phyloP scores from a whole-genome alignment of 2,329 filamentous ascomycete genomes.

The Aureobasidium leucospermi region DNA sequence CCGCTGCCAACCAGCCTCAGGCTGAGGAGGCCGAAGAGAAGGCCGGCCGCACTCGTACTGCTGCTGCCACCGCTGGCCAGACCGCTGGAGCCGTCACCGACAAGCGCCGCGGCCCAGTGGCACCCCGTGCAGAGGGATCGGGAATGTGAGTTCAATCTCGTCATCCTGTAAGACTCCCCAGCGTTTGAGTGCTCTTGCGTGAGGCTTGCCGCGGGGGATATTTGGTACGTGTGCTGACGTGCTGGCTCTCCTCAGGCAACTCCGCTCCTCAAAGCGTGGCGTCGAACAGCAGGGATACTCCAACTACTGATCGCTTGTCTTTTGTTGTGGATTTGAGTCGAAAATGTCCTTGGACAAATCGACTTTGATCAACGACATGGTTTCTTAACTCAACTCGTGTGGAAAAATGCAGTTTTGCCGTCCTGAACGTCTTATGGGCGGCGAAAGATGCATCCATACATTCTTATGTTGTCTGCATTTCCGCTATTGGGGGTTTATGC shows the following conservation, averaged over 20 bases:
- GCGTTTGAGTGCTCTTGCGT: slow-evolving; percentile 69
- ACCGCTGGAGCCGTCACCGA: slow-evolving; percentile 49
- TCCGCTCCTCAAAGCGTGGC: slow-evolving; percentile 46
- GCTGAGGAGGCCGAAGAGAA: slow-evolving; percentile 71
- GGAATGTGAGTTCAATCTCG: slow-evolving; percentile 88
- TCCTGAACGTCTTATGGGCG: slow-evolving; percentile 32
- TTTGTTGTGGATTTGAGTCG: slow-evolving; percentile 1
- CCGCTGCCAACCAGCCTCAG: slow-evolving; percentile 57
- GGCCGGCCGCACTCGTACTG: slow-evolving; percentile 49
- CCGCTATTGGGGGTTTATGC: slow-evolving; percentile 6
- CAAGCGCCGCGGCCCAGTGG: slow-evolving; percentile 67
- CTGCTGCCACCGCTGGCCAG: slow-evolving; percentile 55
- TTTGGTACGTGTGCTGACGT: slow-evolving; percentile 40
- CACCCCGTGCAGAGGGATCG: slow-evolving; percentile 76
- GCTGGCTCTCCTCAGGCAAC: slow-evolving; percentile 39
- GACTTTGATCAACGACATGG: slow-evolving; percentile 20
- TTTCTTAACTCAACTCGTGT: slow-evolving; percentile 25
- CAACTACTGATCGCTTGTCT: slow-evolving; percentile 36
- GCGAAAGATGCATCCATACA: slow-evolving; percentile 24
- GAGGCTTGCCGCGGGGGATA: slow-evolving; percentile 67
- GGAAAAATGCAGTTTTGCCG: slow-evolving; percentile 39
- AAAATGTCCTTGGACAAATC: neutral
- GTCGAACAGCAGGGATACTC: slow-evolving; percentile 41
- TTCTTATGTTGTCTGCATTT: slow-evolving; percentile 16
- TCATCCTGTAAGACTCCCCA: slow-evolving; percentile 62